Percentiles rank a stretch among this genome's conserved stretches.
phyloP scores from a whole-genome alignment of 306 rosid species.

The Vigna nakashimae region DNA sequence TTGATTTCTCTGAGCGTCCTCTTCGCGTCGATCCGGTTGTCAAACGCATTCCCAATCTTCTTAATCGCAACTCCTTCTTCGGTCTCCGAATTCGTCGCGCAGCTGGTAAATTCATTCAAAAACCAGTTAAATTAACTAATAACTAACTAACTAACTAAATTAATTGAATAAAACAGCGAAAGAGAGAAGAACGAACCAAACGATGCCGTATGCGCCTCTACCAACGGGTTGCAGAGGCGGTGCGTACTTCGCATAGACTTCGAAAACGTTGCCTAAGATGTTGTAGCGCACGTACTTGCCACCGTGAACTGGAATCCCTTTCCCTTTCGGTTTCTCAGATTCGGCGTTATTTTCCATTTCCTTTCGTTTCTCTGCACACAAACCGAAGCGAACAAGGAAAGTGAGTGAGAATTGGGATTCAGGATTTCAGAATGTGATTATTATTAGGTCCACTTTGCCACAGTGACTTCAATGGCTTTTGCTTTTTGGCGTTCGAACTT shows the following conservation, averaged over 20 bases:
- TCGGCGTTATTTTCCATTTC: conserved; percentile 39
- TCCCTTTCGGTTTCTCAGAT: conserved; percentile 47
- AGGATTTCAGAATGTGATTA: background rate
- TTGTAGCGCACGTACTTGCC: conserved; percentile 73
- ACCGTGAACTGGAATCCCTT: conserved; percentile 56
- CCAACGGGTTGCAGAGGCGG: conserved; percentile 94
- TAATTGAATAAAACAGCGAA: background rate
- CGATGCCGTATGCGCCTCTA: conserved; percentile 96
- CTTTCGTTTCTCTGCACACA: background rate
- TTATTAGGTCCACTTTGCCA: background rate
- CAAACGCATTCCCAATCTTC: conserved; percentile 56
- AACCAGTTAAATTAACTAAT: background rate
- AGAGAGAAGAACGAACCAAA: conserved; percentile 61
- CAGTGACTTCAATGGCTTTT: background rate
- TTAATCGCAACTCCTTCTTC: conserved; percentile 53
- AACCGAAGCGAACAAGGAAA: background rate
- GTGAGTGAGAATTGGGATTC: background rate
- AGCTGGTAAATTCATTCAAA: background rate
- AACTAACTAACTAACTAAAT: background rate
- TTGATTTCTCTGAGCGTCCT: conserved; percentile 56
- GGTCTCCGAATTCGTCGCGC: conserved; percentile 50
- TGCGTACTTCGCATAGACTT: conserved; percentile 72
- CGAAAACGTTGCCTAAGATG: conserved; percentile 77
- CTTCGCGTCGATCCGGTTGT: conserved; percentile 55
- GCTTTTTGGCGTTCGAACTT: conserved; percentile 9